A percentile compares a stretch with the other conserved stretches of the same genome.
phyloP scores from a whole-genome alignment of 2,329 filamentous ascomycete species.

The Botrytis sinoallii region DNA sequence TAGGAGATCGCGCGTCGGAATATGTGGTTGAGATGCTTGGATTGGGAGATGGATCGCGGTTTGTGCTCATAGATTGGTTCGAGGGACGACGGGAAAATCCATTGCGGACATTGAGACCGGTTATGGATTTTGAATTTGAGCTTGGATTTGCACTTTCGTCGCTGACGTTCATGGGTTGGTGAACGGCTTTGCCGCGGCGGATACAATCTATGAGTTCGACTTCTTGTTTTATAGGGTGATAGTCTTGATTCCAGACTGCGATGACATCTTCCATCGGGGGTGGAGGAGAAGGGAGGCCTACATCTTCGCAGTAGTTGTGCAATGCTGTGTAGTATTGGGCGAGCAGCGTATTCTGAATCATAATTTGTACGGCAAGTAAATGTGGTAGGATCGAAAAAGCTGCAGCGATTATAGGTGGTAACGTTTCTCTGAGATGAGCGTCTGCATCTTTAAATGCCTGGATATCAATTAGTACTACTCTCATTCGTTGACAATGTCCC shows the following conservation, averaged over 20 bases:
- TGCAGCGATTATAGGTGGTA: constrained; percentile 69
- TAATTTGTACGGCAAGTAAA: constrained; percentile 66
- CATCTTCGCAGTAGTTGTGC: constrained; percentile 68
- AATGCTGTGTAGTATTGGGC: constrained; percentile 75
- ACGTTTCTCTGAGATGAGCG: constrained; percentile 65
- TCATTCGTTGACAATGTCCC: constrained; percentile 21
- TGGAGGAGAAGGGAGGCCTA: constrained; percentile 67
- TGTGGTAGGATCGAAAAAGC: constrained; percentile 72
- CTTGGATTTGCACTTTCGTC: constrained; percentile 32
- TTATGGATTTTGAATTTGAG: constrained; percentile 30
- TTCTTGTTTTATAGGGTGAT: constrained; percentile 61
- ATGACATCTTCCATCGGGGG: constrained; percentile 71
- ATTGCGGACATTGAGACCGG: constrained; percentile 38
- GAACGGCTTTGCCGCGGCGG: constrained; percentile 63
- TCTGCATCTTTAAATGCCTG: constrained; percentile 74
- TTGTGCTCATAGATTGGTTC: constrained; percentile 36
- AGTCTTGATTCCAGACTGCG: constrained; percentile 60
- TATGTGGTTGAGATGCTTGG: constrained; percentile 27
- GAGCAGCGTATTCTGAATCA: constrained; percentile 74
- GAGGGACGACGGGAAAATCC: constrained; percentile 45
- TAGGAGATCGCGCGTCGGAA: constrained; percentile 24
- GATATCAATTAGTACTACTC: constrained; percentile 21
- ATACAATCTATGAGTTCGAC: constrained; percentile 64
- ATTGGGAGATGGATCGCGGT: constrained; percentile 19
- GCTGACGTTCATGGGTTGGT: constrained; percentile 46